These are phyloP conservation scores for Fragaria vesca DNA, from an alignment of 306 rosid genomes.

Conservation along the genomic window DNA sequence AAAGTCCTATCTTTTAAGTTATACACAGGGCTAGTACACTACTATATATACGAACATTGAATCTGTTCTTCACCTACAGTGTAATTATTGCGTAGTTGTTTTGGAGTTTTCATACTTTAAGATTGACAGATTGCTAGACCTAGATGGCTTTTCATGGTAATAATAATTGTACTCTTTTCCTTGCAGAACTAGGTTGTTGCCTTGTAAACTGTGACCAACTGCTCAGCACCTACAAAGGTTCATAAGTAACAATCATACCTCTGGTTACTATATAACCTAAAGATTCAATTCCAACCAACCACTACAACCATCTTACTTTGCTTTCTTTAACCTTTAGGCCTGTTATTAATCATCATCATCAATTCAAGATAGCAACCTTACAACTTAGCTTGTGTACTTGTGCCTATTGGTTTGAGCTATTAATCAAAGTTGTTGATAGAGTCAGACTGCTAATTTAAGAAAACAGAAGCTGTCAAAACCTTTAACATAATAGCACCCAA, in stretches of 20 bases:
- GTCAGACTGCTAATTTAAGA: conserved; percentile 3
- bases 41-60: background rate
- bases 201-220: background rate
- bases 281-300: background rate
- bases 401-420: background rate
- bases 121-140: background rate
- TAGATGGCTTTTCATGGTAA: conserved; percentile 1
- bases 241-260: background rate
- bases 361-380: background rate
- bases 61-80: background rate
- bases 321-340: background rate
- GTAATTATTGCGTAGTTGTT: background rate
- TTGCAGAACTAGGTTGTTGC: conserved; percentile 10
- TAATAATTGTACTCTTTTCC: conserved; percentile 13
- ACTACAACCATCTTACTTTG: background rate
- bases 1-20: background rate
- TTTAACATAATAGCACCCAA: background rate
- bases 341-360: background rate
- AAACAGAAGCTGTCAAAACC: background rate
- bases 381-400: conserved; percentile 1
- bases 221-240: background rate
- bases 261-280: background rate
- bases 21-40: background rate
- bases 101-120: background rate
- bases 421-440: background rate